These are phyloP conservation scores for Eucalyptus marginata DNA, from an alignment of 345 rosid genomes.

Conservation along the genomic window DNA sequence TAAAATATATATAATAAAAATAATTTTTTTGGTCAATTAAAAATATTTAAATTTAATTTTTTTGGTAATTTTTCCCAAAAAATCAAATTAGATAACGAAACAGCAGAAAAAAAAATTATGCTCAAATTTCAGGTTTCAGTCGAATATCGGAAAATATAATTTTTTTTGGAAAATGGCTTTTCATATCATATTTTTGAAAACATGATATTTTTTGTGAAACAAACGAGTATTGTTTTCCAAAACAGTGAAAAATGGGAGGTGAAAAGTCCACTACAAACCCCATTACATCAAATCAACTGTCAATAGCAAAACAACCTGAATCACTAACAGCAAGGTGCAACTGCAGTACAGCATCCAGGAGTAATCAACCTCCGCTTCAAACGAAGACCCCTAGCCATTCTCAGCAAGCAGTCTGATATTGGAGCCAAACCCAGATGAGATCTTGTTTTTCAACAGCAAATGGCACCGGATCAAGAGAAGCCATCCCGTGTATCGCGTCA, in stretches of 20 bases:
- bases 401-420: not conserved
- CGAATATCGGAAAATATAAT: too few species aligned
- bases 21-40: too few species aligned
- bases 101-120: rapidly evolving
- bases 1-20: too few species aligned
- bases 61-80: too few species aligned
- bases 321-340: not conserved
- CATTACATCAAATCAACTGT: not conserved
- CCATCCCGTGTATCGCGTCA: not conserved
- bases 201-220: rapidly evolving
- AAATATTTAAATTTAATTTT: too few species aligned
- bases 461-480: not conserved
- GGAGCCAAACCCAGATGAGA: not conserved
- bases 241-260: not conserved
- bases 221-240: rapidly evolving
- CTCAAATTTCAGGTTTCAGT: rapidly evolving
- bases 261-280: not conserved
- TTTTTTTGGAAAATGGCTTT: rapidly evolving
- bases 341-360: not conserved
- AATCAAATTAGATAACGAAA: too few species aligned
- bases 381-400: not conserved
- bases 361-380: not conserved
- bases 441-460: not conserved
- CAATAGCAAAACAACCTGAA: not conserved
- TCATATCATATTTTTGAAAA: rapidly evolving